Evolutionary conservation across 2,329 filamentous ascomycete species (phyloP).

Genomic region (Fusarium nanum): DNA sequence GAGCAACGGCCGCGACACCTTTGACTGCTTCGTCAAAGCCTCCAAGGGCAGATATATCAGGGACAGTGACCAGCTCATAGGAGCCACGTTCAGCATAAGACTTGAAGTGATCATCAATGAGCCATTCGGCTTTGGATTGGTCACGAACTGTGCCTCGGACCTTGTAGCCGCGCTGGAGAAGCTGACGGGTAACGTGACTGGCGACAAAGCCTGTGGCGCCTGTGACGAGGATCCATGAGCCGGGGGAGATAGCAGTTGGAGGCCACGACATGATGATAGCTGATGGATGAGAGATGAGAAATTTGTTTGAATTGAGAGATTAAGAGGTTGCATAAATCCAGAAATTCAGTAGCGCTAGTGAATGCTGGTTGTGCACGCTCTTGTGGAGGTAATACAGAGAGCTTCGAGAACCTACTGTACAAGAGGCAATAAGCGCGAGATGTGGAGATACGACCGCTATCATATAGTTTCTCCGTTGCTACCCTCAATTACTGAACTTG

Average conservation of each 20-base stretch:
- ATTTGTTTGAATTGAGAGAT: too few relatives aligned
- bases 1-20: conserved; percentile 57
- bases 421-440: too few relatives aligned
- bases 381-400: too few relatives aligned
- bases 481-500: too few relatives aligned
- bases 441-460: too few relatives aligned
- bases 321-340: too few relatives aligned
- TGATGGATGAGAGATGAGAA: too few relatives aligned
- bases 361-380: too few relatives aligned
- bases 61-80: conserved; percentile 55
- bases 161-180: conserved; percentile 55
- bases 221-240: conserved; percentile 56
- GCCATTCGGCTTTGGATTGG: conserved; percentile 49
- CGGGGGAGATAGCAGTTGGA: conserved; percentile 22
- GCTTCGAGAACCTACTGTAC: too few relatives aligned
- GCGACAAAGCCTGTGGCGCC: conserved; percentile 60
- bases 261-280: not conserved
- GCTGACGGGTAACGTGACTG: conserved; percentile 54
- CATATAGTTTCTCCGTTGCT: too few relatives aligned
- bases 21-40: conserved; percentile 49
- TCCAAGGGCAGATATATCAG: conserved; percentile 51
- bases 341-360: too few relatives aligned
- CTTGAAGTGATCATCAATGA: conserved; percentile 49
- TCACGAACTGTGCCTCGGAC: conserved; percentile 59
- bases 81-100: conserved; percentile 42